Conservation (phyloP, 768 basidiomycete species). For the Termitomyces heimii region DNA sequence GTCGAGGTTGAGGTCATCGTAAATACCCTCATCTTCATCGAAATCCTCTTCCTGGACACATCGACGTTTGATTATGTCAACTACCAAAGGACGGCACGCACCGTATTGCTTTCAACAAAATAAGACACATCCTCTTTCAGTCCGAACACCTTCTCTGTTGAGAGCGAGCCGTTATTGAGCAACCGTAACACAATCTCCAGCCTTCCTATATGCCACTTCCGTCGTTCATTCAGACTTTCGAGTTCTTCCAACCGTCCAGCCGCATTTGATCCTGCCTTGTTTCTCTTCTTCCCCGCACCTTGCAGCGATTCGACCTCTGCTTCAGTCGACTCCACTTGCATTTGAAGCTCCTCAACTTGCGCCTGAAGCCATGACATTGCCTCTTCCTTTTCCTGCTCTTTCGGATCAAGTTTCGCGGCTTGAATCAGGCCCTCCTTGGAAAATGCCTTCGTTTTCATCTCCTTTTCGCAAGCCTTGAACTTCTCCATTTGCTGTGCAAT, state of each 20-base stretch:
- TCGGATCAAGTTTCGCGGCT: conserved; percentile 91
- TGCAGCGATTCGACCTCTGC: conserved; percentile 90
- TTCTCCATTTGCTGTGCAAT: conserved; percentile 97
- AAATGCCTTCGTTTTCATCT: conserved; percentile 99
- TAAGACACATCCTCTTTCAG: conserved; percentile 95
- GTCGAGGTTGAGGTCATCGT: conserved; percentile 95
- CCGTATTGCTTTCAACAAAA: conserved; percentile 94
- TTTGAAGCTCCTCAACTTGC: conserved; percentile 85
- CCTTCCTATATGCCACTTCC: conserved; percentile 92
- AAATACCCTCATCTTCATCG: conserved; percentile 95
- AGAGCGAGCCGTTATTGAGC: conserved; percentile 88
- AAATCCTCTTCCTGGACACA: conserved; percentile 84
- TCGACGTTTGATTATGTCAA: conserved; percentile 15
- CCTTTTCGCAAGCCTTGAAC: conserved; percentile 99
- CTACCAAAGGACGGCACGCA: conserved; percentile 35
- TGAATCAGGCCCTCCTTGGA: conserved; percentile 97
- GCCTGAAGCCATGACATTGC: conserved; percentile 80
- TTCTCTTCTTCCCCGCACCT: conserved; percentile 79
- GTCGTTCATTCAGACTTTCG: conserved; percentile 84
- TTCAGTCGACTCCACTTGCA: conserved; percentile 92
- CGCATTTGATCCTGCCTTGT: conserved; percentile 57
- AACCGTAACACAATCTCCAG: conserved; percentile 91
- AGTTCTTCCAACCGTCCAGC: conserved; percentile 77
- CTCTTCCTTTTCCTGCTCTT: conserved; percentile 94
- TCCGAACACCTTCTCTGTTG: conserved; percentile 70